Evolutionary conservation across 768 basidiomycete genomes (phyloP).

Genomic region (Leccinum subgranulosum): DNA sequence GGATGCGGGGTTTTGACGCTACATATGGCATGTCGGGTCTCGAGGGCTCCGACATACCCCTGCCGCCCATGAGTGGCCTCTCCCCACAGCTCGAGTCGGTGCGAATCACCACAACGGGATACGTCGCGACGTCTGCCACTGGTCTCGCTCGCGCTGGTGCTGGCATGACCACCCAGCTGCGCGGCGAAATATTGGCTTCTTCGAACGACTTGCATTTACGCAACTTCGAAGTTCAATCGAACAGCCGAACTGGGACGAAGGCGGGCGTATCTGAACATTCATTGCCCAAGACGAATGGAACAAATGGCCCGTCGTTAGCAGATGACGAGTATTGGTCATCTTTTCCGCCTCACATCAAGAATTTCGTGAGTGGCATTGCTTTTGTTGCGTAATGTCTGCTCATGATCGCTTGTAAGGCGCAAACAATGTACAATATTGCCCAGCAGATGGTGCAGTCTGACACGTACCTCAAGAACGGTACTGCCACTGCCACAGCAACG

Average conservation of each 20-base stretch:
- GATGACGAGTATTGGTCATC: slow-evolving; percentile 71
- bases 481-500: slow-evolving; percentile 28
- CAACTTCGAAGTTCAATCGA: slow-evolving; percentile 29
- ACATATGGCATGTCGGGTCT: slow-evolving; percentile 25
- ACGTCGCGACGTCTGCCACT: slow-evolving; percentile 37
- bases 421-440: slow-evolving; percentile 66
- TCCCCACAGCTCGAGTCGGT: slow-evolving; percentile 49
- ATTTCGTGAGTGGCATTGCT: slow-evolving; percentile 52
- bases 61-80: slow-evolving; percentile 33
- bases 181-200: slow-evolving; percentile 58
- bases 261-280: slow-evolving; percentile 17
- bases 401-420: slow-evolving; percentile 43
- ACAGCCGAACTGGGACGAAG: slow-evolving; percentile 26
- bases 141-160: slow-evolving; percentile 31
- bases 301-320: slow-evolving; percentile 24
- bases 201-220: slow-evolving; percentile 61
- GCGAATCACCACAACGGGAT: slow-evolving; percentile 44
- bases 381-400: slow-evolving; percentile 21
- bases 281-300: slow-evolving; percentile 23
- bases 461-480: slow-evolving; percentile 35
- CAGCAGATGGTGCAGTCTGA: slow-evolving; percentile 59
- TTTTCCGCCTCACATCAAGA: slow-evolving; percentile 64
- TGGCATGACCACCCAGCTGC: slow-evolving; percentile 37
- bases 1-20: slow-evolving; percentile 13
- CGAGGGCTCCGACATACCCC: slow-evolving; percentile 17